Evolutionary conservation across 805 yeast species (phyloP), one percentile per base, ranked within the genome.

Genomic region (Debaryomyces castellii): DNA sequence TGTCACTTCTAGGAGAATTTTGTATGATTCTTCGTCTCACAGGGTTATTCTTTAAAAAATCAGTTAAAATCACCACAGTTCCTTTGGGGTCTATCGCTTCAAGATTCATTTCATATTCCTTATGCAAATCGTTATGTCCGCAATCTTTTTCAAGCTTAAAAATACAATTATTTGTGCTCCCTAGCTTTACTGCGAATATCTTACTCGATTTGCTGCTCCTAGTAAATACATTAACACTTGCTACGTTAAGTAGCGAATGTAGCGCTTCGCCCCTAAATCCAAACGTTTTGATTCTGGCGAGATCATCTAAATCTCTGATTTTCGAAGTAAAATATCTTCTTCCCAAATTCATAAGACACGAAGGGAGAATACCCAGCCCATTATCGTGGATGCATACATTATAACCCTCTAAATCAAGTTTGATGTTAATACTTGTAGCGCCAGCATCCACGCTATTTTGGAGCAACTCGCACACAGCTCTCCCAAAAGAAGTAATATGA

Each of bases 191-290:
- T 14, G 20, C 14, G 16, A 14, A 16, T 14, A 30, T 16, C 9
- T 30, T 7, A 30, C 7, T 6, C 3, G 34, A 30, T 17, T 30
- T 7, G 2, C 38, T 21, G 14, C 23, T 23, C 47, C 76, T 78
- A 0, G 92, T 76, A 1, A 72, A 58, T 1, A 88, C 60, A 0
- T 71, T 55, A n/a, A 81, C 48, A 11, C 71, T 59, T 0, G 83
- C 67, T 5, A 80, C 55, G 0, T 73, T 68, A n/a, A 78, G 61
- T 3, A 89, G 64, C 0, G 84, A 73, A 43, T 73, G 67, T 14
- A 89, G 52, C 0, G 94, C 86, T 52, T 83, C 87, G 0, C 96
- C 96, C 40, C 87, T 72, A 57, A 83, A 87, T 1, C 96, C 96
- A 51, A 73, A 78, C 0, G 85, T 78, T 1, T 43, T 42, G 3